Conservation (phyloP, 768 basidiomycete species). For the Trametes punicea region DNA sequence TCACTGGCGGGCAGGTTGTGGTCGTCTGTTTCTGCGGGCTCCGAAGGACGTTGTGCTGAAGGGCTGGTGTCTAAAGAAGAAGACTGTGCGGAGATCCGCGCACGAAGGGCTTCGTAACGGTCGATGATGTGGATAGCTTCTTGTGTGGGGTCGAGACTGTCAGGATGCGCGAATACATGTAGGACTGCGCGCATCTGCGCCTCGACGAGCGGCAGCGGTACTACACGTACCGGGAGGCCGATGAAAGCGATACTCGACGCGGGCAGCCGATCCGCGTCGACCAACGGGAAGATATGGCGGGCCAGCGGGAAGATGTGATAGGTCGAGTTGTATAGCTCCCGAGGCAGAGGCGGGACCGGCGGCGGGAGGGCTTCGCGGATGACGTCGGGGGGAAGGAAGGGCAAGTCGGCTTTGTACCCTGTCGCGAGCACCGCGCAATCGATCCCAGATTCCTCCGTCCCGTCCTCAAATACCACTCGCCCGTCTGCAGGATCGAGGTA, state of each 20-base stretch:
- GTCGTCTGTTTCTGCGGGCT: neutral
- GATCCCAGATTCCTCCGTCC: conserved; percentile 48
- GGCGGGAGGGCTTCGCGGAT: conserved; percentile 39
- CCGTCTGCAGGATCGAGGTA: conserved; percentile 40
- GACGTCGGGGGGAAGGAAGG: conserved; percentile 50
- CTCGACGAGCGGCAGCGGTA: conserved; percentile 77
- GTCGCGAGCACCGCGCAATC: conserved; percentile 73
- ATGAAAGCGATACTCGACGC: conserved; percentile 59
- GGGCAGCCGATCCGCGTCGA: conserved; percentile 36
- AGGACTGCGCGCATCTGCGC: conserved; percentile 67
- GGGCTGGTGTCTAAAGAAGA: neutral
- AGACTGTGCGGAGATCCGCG: conserved; percentile 14
- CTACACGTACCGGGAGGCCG: conserved; percentile 54
- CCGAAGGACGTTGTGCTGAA: neutral
- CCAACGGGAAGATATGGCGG: conserved; percentile 64
- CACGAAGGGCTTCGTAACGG: conserved; percentile 44
- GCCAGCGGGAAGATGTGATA: conserved; percentile 70
- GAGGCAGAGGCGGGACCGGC: conserved; percentile 46
- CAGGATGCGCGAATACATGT: conserved; percentile 51
- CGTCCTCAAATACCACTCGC: conserved; percentile 57
- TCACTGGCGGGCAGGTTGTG: neutral
- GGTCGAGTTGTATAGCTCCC: conserved; percentile 58
- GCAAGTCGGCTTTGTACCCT: conserved; percentile 64
- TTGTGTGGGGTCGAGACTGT: conserved; percentile 42
- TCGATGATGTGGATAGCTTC: conserved; percentile 50